These are phyloP conservation scores for Erucastrum elatum DNA, from an alignment of 345 rosid genomes.

Conservation along the genomic window DNA sequence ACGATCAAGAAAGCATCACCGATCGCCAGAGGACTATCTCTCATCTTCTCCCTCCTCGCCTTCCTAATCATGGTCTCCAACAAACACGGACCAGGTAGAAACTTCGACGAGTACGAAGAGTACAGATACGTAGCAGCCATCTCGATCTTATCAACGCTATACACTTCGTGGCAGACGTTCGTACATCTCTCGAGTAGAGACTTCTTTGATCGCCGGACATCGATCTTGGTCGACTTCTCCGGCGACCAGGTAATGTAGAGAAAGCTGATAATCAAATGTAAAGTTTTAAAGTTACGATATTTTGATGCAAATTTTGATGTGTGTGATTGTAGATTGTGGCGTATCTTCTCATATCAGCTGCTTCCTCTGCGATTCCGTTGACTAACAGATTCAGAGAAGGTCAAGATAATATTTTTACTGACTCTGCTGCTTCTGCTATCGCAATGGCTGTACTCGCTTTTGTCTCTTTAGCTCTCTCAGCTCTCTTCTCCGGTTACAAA, in stretches of 20 bases:
- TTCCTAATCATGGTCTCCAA: constrained; percentile 73
- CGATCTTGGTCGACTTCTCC: constrained; percentile 58
- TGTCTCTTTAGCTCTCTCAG: constrained; percentile 56
- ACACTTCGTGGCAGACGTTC: constrained; percentile 59
- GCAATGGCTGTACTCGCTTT: constrained; percentile 76
- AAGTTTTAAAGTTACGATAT: not conserved
- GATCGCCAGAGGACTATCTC: constrained; percentile 52
- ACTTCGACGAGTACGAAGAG: constrained; percentile 77
- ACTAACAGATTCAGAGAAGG: constrained; percentile 68
- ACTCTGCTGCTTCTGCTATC: constrained; percentile 67
- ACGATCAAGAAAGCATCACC: constrained; percentile 57
- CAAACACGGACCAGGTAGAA: constrained; percentile 64
- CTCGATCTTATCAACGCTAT: constrained; percentile 61
- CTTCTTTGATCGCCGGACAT: constrained; percentile 44
- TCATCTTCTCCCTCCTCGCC: constrained; percentile 72
- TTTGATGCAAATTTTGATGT: not conserved
- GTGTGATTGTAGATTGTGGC: constrained; percentile 50
- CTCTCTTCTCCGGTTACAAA: constrained; percentile 78
- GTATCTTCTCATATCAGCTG: constrained; percentile 70
- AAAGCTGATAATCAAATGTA: not conserved
- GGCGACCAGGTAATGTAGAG: constrained; percentile 71
- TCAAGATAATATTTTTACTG: constrained; percentile 66
- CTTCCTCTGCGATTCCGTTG: constrained; percentile 75
- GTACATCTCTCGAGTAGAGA: constrained; percentile 51
- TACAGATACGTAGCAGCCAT: constrained; percentile 85